These are phyloP conservation scores for Eutypella sp. DNA, from an alignment of 2,329 filamentous ascomycete genomes.

Conservation along the genomic window DNA sequence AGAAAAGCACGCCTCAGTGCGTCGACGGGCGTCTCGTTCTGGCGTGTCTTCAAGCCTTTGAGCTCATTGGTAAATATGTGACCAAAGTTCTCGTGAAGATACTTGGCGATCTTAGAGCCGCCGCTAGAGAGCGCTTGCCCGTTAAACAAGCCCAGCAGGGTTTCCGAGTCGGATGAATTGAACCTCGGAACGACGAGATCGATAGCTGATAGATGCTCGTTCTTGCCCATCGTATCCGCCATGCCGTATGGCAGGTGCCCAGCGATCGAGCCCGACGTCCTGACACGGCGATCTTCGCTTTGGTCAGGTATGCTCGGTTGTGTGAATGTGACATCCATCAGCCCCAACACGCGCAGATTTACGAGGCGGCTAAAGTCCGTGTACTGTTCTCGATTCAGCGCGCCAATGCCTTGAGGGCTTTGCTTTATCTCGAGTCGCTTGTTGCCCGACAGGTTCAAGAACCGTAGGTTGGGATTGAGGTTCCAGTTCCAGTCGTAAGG, in stretches of 20 bases:
- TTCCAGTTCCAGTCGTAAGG: constrained; percentile 99
- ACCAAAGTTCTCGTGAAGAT: constrained; percentile 91
- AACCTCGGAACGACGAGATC: constrained; percentile 93
- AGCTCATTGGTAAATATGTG: constrained; percentile 79
- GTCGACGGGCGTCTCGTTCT: constrained; percentile 72
- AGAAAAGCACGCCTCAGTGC: constrained; percentile 84
- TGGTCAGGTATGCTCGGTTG: constrained; percentile 92
- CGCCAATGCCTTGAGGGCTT: constrained; percentile 49
- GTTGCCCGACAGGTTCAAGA: constrained; percentile 94
- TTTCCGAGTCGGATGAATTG: constrained; percentile 83
- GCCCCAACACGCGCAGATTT: constrained; percentile 79
- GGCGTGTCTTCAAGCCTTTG: constrained; percentile 61
- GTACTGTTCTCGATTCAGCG: constrained; percentile 61
- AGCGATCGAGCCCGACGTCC: constrained; percentile 92
- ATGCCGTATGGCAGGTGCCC: constrained; percentile 92
- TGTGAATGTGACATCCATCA: constrained; percentile 97
- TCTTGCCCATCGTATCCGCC: constrained; percentile 89
- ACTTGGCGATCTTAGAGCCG: constrained; percentile 94
- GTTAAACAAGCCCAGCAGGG: constrained; percentile 91
- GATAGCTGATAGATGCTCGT: constrained; percentile 91
- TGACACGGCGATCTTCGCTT: constrained; percentile 87
- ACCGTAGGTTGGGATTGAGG: constrained; percentile 90
- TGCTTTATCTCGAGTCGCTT: constrained; percentile 88
- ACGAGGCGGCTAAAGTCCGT: constrained; percentile 85
- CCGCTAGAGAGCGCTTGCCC: constrained; percentile 83